Base-by-base conservation (phyloP, 768 basidiomycete genomes). In the Sarcomyxa edulis region DNA sequence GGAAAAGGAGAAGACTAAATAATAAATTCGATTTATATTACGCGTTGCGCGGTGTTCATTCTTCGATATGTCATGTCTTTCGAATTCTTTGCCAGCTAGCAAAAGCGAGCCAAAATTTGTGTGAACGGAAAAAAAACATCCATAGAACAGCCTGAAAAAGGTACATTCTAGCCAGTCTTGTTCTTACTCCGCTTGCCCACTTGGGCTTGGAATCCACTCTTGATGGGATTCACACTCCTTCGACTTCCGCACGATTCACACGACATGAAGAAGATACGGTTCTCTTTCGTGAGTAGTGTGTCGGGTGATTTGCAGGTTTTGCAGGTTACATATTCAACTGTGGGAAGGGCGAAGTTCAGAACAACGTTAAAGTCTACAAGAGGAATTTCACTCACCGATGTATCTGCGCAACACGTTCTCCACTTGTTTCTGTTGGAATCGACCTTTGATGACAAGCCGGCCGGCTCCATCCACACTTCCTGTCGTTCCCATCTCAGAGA, bases 251-350 rank as follows among this genome's bases (percentile, higher is more conserved):
- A 95, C 5, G 86, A 85, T 62, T 93, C 85, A 66, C 90, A 93
- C 0, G 88, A 75, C 78, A 90, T 87, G 76, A 99, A 99, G 74
- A 94, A 97, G 58, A 99, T 90, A 65, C 96, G 89, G 62, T 96
- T 96, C 67, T 98, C 94, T 64, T 98, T 99, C 20, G 86, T 84
- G 25, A 99, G 77, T 14, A 96, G 77, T 2, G 96, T 99, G 60
- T 99, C 96, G 31, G 90, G 90, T 1, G 95, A 97, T 68, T 97
- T 99, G 76, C 96, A 99, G 27, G 94, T 98, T 65, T 96, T 95
- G 78, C 96, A 99, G 26, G 94, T 94, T 44, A 97, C 95, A 63
- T 97, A 98, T 68, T 97, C 94, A 45, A 95, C 94, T 95, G 48
- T 35, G 16, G 7, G 20, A 12, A 1, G 26, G 12, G 9, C 15